Conservation (phyloP, 345 rosid genomes). For the Gossypium sturtianum region DNA sequence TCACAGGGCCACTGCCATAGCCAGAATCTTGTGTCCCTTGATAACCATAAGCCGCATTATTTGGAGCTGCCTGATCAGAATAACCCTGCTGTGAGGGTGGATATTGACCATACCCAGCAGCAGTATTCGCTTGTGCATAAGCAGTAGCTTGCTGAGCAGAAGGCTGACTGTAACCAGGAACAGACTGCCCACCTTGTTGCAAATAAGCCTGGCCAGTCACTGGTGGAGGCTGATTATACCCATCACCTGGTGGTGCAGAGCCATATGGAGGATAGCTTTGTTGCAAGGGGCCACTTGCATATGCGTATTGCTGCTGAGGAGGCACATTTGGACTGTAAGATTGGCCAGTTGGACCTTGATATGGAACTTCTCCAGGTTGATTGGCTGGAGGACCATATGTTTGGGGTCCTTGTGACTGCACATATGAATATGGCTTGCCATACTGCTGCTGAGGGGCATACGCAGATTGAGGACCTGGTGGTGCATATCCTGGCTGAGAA, state of each 20-base stretch:
- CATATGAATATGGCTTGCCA: conserved; percentile 51
- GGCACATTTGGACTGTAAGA: conserved; percentile 46
- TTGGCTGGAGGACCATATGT: conserved; percentile 51
- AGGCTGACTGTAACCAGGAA: conserved; percentile 45
- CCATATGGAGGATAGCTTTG: conserved; percentile 56
- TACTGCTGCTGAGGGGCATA: conserved; percentile 37
- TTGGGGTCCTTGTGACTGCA: conserved; percentile 49
- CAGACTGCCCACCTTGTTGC: conserved; percentile 46
- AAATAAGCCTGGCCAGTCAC: conserved; percentile 37
- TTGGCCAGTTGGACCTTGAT: conserved; percentile 49
- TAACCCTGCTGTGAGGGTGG: conserved; percentile 51
- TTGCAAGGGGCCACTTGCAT: conserved; percentile 50
- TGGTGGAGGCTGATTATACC: conserved; percentile 46
- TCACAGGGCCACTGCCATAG: conserved; percentile 34
- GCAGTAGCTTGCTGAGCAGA: conserved; percentile 12
- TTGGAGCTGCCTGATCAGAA: conserved; percentile 42
- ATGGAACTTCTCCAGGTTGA: conserved; percentile 49
- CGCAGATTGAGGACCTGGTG: conserved; percentile 50
- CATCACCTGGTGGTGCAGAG: conserved; percentile 47
- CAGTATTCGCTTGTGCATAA: conserved; percentile 44
- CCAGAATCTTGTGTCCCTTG: conserved; percentile 59
- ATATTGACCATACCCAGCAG: conserved; percentile 48
- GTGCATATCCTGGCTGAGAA: conserved; percentile 55
- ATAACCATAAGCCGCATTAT: conserved; percentile 50
- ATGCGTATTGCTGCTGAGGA: conserved; percentile 62